A percentile compares a stretch with the other conserved stretches of the same genome.
Evolutionary conservation across 306 rosid genomes (phyloP).

Genomic region (Glycyrrhiza uralensis): DNA sequence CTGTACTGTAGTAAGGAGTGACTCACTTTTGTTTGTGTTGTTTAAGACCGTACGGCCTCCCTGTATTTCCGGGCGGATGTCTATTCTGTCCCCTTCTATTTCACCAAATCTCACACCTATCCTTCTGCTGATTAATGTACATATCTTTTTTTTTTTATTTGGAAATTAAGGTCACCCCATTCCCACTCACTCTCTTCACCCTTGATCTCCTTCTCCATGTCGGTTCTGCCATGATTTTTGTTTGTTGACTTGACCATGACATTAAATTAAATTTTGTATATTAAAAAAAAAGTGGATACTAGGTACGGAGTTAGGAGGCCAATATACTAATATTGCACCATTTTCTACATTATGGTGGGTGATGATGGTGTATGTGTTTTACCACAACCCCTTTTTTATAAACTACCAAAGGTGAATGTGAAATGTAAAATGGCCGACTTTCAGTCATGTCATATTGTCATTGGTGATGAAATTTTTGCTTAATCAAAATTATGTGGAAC

Average conservation of each 20-base stretch:
- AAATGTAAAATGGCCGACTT: not conserved
- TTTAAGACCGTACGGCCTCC: slow-evolving; percentile 49
- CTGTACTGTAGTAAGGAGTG: slow-evolving; percentile 21
- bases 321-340: not conserved
- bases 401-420: not conserved
- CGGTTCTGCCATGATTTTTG: slow-evolving; percentile 2
- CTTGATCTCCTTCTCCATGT: not conserved
- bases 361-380: not conserved
- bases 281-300: no score
- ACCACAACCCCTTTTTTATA: not conserved
- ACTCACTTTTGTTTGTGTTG: slow-evolving; percentile 22
- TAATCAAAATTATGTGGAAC: not conserved
- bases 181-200: not conserved
- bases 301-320: not conserved
- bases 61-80: slow-evolving; percentile 89
- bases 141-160: not conserved
- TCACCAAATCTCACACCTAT: slow-evolving; percentile 58
- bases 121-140: slow-evolving; percentile 10
- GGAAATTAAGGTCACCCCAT: not conserved
- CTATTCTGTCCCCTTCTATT: slow-evolving; percentile 81
- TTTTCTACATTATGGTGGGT: not conserved
- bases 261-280: no score
- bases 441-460: not conserved
- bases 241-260: not conserved
- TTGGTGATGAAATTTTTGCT: not conserved